Conservation (phyloP, 2,329 filamentous ascomycete genomes). For the Fusarium nanum region DNA sequence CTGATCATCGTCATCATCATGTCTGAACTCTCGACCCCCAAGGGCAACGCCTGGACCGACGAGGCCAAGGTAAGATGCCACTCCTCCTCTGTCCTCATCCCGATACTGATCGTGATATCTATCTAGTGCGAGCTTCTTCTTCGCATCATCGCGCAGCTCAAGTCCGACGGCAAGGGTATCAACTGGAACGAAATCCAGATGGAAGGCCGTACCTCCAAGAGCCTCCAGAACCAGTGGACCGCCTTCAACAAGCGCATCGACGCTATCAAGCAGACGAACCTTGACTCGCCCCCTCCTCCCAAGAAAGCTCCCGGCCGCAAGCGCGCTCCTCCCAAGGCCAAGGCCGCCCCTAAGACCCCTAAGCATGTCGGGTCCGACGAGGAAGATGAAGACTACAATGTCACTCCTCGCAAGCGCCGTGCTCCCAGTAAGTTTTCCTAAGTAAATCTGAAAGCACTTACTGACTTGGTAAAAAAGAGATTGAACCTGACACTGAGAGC, state of each 20-base stretch:
- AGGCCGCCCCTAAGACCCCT: constrained; percentile 20
- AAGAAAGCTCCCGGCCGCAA: constrained; percentile 47
- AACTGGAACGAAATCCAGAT: constrained; percentile 53
- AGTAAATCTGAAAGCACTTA: background rate
- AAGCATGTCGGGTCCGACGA: constrained; percentile 24
- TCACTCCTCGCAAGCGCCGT: constrained; percentile 37
- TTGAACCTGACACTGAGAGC: constrained; percentile 1
- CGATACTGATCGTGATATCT: constrained; percentile 20
- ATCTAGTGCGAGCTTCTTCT: constrained; percentile 51
- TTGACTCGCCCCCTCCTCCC: constrained; percentile 18
- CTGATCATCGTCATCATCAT: constrained; percentile 32
- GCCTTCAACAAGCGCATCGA: constrained; percentile 52
- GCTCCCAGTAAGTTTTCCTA: constrained; percentile 18
- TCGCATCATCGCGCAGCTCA: constrained; percentile 51
- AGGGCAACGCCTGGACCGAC: constrained; percentile 53
- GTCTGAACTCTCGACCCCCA: constrained; percentile 35
- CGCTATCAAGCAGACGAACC: constrained; percentile 49
- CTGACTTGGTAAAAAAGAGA: constrained; percentile 6
- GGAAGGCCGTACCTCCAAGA: constrained; percentile 54
- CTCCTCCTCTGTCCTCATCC: background rate
- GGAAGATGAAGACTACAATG: constrained; percentile 1
- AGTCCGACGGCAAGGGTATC: constrained; percentile 49
- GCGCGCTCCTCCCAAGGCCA: constrained; percentile 12
- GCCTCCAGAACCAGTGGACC: constrained; percentile 54
- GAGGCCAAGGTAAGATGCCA: constrained; percentile 49